Evolutionary conservation across 495 filamentous ascomycete genomes (phyloP).

Genomic region (Cercophora sp.): DNA sequence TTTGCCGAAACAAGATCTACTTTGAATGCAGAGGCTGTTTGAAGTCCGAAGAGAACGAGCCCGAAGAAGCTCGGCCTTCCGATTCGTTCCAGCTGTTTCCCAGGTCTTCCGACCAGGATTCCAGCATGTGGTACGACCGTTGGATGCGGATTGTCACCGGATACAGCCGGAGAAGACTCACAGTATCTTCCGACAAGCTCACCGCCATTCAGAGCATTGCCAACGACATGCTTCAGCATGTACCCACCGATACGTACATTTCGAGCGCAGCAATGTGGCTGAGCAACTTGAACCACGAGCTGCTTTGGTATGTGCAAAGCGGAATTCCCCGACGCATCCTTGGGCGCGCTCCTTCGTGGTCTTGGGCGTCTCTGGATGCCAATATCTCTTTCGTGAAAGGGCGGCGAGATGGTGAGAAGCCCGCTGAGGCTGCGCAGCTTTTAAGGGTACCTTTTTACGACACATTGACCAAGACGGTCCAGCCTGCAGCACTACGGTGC

Average conservation of each 20-base stretch:
- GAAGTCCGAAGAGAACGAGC: not conserved
- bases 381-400: not conserved
- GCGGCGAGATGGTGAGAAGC: not conserved
- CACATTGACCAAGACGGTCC: not conserved
- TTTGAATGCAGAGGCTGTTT: not conserved
- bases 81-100: not conserved
- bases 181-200: not conserved
- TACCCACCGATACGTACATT: not conserved
- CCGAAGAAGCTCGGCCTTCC: not conserved
- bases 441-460: not conserved
- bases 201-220: not conserved
- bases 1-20: not conserved
- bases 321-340: not conserved
- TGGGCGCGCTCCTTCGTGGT: not conserved
- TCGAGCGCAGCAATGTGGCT: not conserved
- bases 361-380: not conserved
- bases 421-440: not conserved
- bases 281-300: not conserved
- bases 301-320: not conserved
- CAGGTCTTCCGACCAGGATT: not conserved
- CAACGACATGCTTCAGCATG: not conserved
- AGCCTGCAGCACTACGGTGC: not conserved
- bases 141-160: not conserved
- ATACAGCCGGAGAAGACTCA: not conserved
- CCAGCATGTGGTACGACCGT: not conserved